Conservation (phyloP, 176 grass and related monocot genomes). For the Hordeum vulgare region DNA sequence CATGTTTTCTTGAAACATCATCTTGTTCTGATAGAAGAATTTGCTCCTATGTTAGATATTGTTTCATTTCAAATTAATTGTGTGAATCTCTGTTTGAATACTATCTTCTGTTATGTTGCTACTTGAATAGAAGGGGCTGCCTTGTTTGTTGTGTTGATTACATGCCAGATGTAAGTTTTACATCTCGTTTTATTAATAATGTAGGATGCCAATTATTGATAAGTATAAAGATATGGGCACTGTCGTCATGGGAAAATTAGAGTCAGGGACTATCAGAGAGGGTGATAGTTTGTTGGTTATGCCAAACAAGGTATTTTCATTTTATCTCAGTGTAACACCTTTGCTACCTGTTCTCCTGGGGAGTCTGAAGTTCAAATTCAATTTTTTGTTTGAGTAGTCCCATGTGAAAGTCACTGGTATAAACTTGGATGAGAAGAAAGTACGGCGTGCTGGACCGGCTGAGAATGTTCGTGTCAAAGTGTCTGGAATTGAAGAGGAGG, state of each 20-base stretch:
- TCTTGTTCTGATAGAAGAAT: not conserved
- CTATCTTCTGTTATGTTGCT: not conserved
- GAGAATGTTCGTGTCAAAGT: conserved; percentile 93
- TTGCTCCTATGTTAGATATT: not conserved
- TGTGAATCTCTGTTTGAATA: not conserved
- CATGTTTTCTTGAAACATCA: not conserved
- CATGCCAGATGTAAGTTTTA: conserved; percentile 4
- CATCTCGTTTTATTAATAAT: conserved; percentile 2
- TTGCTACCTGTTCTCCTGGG: not conserved
- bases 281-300: conserved; percentile 87
- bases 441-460: conserved; percentile 49
- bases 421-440: conserved; percentile 79
- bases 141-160: conserved; percentile 1
- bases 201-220: conserved; percentile 95
- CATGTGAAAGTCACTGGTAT: conserved; percentile 78
- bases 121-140: not conserved
- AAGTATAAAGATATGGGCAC: conserved; percentile 99
- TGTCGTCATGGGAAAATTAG: conserved; percentile 94
- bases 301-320: conserved; percentile 79
- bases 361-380: conserved; percentile 16
- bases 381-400: conserved; percentile 36
- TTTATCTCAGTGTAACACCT: not conserved
- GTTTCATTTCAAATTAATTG: not conserved
- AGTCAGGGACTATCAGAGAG: conserved; percentile 68
- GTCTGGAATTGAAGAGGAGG: conserved; percentile 90